These are phyloP conservation scores for Arabidopsis thaliana DNA, from an alignment of 345 rosid species.

Conservation along the genomic window TAIR10.1 NC_003070.9:26556001-26556500, in stretches of 20 bases:
- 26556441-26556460: slow-evolving; percentile 9
- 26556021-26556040: slow-evolving; percentile 25
- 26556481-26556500: slow-evolving; percentile 46
- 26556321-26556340: slow-evolving; percentile 10
- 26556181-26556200: slow-evolving; percentile 32
- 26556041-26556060: background rate
- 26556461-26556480: slow-evolving; percentile 21
- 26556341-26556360: slow-evolving; percentile 34
- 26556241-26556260: slow-evolving; percentile 37
- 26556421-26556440: slow-evolving; percentile 29
- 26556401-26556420: background rate
- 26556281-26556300: slow-evolving; percentile 33
- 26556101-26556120: background rate
- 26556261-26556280: slow-evolving; percentile 44
- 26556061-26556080: background rate
- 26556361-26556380: slow-evolving; percentile 4
- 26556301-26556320: slow-evolving; percentile 7
- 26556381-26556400: slow-evolving; percentile 34
- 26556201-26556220: slow-evolving; percentile 29
- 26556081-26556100: slow-evolving; percentile 13
- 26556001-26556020: background rate
- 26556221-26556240: slow-evolving; percentile 27
- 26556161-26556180: slow-evolving; percentile 49
- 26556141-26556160: slow-evolving; percentile 41
- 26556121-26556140: too few species aligned